These are phyloP conservation scores for Euphorbia celastroides DNA, from an alignment of 441 rosid genomes.

Conservation along the genomic window DNA sequence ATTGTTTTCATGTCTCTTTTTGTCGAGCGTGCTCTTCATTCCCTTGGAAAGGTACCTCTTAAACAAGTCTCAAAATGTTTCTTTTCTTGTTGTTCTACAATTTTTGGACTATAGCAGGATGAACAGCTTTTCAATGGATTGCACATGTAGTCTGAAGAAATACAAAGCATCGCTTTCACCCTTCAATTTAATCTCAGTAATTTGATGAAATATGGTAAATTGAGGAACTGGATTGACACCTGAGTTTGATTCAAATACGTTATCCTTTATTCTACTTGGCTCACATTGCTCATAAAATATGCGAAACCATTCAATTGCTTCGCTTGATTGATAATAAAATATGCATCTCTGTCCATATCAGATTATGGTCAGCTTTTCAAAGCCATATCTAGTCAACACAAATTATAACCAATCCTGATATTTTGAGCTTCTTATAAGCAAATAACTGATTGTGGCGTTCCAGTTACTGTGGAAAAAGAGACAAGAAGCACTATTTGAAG, in stretches of 20 bases:
- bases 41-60: constrained; percentile 55
- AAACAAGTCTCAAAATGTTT: neutral
- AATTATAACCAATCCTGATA: neutral
- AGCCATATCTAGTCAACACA: neutral
- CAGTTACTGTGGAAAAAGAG: constrained; percentile 41
- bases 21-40: constrained; percentile 63
- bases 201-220: too few relatives aligned
- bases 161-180: neutral
- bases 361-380: neutral
- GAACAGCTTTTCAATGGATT: neutral
- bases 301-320: neutral
- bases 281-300: neutral
- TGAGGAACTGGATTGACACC: too few relatives aligned
- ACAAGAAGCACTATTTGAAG: constrained; percentile 54
- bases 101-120: neutral
- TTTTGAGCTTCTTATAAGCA: neutral
- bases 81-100: neutral
- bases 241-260: too few relatives aligned
- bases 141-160: too few relatives aligned
- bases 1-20: constrained; percentile 53
- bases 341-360: neutral
- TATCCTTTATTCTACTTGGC: too few relatives aligned
- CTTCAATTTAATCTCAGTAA: neutral
- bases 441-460: constrained; percentile 12
- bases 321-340: neutral